Base-by-base conservation (phyloP, 441 rosid species). In the Syzygium syzygioides region DNA sequence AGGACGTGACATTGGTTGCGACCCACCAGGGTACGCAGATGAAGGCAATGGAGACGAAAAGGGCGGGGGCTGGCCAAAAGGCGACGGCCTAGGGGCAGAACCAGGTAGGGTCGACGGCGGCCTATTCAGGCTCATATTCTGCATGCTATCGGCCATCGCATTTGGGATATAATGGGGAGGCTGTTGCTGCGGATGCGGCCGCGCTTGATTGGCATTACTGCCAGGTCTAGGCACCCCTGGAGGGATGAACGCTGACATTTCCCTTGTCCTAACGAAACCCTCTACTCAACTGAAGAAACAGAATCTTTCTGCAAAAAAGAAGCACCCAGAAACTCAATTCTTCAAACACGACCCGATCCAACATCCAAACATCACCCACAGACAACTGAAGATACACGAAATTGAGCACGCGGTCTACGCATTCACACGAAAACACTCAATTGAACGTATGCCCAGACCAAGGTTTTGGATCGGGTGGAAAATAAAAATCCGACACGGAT, bases 181-280 rank as follows among this genome's bases (percentile, higher is more conserved):
- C 60, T 89, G 93, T 89, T 94, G 85, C 85, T 86, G 87, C 76
- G 45, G 87, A 26, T 59, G 92, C 30, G 97, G 93, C 28, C 93
- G 94, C n/a, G 93, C 89, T 2, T 94, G 89, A 66, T 86, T 84
- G 86, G 45, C 89, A 83, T 86, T 89, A 90, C 91, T 90, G 93
- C 92, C 90, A 14, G 88, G 90, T 52, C 99, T 94, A 85, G 95
- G 94, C 90, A 97, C 96, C 96, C 98, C 99, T 87, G 96, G 98
- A 94, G 98, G 98, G 95, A 94, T 93, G 88, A 94, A 95, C 94
- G 96, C 93, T 88, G 93, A 95, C 99, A 97, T 97, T 87, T 85
- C 55, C 56, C 84, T 25, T 14, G 54, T 87, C 90, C 85, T 62
- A 89, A 85, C 79, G 89, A 90, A 87, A 89, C 50, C 48, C 76